phyloP scores from a whole-genome alignment of 1,284 basidiomycete species.

The Sporisorium scitamineum region DNA sequence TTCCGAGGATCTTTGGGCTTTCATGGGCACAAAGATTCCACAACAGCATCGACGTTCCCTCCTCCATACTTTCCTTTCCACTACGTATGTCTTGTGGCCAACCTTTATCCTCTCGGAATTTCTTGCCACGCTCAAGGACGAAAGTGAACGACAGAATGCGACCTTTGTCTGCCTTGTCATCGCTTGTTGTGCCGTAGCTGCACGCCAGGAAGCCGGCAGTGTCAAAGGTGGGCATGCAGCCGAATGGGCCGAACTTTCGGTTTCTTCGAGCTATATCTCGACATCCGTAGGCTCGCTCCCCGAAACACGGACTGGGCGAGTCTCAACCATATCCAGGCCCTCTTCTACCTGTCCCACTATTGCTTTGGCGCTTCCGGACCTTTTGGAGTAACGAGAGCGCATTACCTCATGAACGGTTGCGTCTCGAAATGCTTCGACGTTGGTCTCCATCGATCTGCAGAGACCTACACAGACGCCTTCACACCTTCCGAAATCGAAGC shows the following conservation, averaged over 20 bases:
- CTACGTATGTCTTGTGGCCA: constrained; percentile 53
- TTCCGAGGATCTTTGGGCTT: constrained; percentile 45
- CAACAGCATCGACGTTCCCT: constrained; percentile 49
- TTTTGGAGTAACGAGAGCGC: constrained; percentile 42
- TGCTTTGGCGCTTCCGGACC: constrained; percentile 52
- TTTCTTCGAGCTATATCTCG: constrained; percentile 52
- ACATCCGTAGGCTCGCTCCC: constrained; percentile 43
- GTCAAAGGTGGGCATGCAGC: constrained; percentile 47
- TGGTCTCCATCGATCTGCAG: constrained; percentile 49
- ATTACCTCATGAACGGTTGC: constrained; percentile 54
- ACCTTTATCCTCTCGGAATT: constrained; percentile 52
- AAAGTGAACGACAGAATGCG: constrained; percentile 30
- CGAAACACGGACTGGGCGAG: constrained; percentile 50
- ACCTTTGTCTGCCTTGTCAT: constrained; percentile 53
- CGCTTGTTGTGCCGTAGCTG: constrained; percentile 46
- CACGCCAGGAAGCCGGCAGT: constrained; percentile 50
- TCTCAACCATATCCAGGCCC: constrained; percentile 49
- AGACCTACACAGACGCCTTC: constrained; percentile 53
- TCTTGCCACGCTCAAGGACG: constrained; percentile 46
- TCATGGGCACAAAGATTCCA: constrained; percentile 48
- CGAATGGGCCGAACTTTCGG: constrained; percentile 44
- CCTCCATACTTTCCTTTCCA: constrained; percentile 48
- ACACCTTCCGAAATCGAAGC: constrained; percentile 51
- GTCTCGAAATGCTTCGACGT: constrained; percentile 55
- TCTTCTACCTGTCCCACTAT: constrained; percentile 53